A percentile compares a stretch with the other conserved stretches of the same genome.
phyloP scores from a whole-genome alignment of 2,329 filamentous ascomycete genomes.

The Fusarium brevicatenulatum region DNA sequence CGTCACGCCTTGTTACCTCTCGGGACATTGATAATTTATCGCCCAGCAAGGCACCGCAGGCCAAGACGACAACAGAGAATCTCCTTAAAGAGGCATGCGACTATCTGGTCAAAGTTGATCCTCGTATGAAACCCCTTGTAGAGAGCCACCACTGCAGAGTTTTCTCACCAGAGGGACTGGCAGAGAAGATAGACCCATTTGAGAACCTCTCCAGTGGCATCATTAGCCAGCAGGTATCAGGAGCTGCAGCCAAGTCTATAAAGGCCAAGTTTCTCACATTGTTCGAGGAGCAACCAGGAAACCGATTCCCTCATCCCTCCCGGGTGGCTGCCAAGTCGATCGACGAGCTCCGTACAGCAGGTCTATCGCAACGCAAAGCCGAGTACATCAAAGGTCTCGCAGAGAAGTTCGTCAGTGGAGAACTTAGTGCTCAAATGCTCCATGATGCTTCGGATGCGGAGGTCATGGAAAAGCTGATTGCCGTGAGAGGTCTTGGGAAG shows the following conservation, averaged over 20 bases:
- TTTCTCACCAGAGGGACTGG: conserved; percentile 84
- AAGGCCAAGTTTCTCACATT: conserved; percentile 83
- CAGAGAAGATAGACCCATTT: conserved; percentile 89
- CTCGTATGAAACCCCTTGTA: conserved; percentile 76
- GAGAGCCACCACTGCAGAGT: conserved; percentile 79
- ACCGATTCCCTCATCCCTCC: conserved; percentile 77
- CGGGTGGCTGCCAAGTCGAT: conserved; percentile 74
- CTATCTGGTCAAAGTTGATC: conserved; percentile 78
- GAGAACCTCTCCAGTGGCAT: conserved; percentile 85
- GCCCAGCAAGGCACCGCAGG: conserved; percentile 54
- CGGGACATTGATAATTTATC: conserved; percentile 57
- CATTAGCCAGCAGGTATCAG: conserved; percentile 95
- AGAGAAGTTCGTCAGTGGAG: conserved; percentile 79
- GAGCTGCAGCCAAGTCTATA: conserved; percentile 89
- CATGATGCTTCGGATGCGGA: conserved; percentile 85
- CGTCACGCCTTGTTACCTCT: conserved; percentile 69
- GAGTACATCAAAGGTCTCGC: conserved; percentile 92
- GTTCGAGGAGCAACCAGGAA: conserved; percentile 61
- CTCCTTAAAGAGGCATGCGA: conserved; percentile 79
- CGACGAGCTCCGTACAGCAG: conserved; percentile 79
- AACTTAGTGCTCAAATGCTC: conserved; percentile 80
- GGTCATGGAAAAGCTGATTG: conserved; percentile 81
- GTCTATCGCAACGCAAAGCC: conserved; percentile 92
- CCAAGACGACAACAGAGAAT: conserved; percentile 70
- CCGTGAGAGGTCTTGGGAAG: conserved; percentile 84